Evolutionary conservation across 2,329 filamentous ascomycete genomes (phyloP), one percentile per base, ranked within the genome.

Genomic region (Phyllosticta paracitricarpa): DNA sequence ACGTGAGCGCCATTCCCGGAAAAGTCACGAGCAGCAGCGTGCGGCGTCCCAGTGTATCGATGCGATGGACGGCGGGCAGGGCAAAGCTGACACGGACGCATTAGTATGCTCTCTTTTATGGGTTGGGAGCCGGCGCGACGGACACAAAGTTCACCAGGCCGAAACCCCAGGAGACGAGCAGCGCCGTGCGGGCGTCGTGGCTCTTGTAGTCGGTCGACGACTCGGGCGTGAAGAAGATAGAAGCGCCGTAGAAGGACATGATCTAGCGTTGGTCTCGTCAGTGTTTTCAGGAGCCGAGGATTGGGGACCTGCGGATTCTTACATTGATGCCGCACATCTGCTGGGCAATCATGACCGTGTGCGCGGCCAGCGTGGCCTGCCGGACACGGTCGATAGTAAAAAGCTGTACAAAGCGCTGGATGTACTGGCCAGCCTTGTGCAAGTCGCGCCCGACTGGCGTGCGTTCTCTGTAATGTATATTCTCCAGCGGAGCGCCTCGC

Each of bases 1-100:
- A 72, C 66, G 79, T 79, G 14, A 81, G 74, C 51, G 70, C 71
- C 77, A 80, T 79, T 1, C 76, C 64, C 0, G 78, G 78, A 66
- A 79, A 79, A 1, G 78, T 80, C 52, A 73, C 73, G 2, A 78
- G 73, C 25, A 70, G 73, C 6, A 79, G 65, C 54, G 73, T 77
- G 33, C 77, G 70, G 2, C 77, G 73, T 7, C 77, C 62, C 7
- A 62, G 62, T 8, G 57, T 75, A 57, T 76, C 77, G 62, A 79
- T 79, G n/a, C 75, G 73, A 66, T 75, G 78, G 25, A 78, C 69
- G 2, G 76, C 75, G 0, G 77, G 77, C 48, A 76, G 73, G 4
- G 77, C 76, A 62, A 77, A 77, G 35, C 59, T 61, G 9, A 28
- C 30, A 4, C 7, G 3, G 3, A 17, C 33, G 33, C 6, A 17